phyloP scores from a whole-genome alignment of 169 alveolate species.

The Plasmodium cynomolgi region DNA sequence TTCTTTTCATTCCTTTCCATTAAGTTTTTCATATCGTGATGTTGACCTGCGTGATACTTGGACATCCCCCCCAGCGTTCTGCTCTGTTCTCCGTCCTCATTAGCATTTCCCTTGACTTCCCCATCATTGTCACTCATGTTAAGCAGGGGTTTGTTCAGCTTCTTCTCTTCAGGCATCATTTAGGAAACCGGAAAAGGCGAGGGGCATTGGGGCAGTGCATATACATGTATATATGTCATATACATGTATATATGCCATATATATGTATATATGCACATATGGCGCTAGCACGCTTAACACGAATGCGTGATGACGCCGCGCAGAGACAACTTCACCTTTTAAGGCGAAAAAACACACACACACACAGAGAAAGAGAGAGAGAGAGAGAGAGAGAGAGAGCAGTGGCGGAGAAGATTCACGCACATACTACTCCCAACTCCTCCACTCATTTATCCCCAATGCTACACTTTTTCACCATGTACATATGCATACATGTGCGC shows the following conservation, averaged over 20 bases:
- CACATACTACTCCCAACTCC: neutral
- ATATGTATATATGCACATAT: neutral
- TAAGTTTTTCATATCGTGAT: constrained; percentile 40
- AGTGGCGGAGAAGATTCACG: neutral
- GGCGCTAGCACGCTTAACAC: neutral
- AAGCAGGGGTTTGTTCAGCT: constrained; percentile 41
- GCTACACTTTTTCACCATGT: neutral
- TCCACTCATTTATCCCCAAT: neutral
- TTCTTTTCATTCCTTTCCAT: constrained; percentile 41
- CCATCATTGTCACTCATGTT: constrained; percentile 39
- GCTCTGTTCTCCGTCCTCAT: neutral
- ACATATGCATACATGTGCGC: neutral
- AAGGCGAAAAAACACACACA: neutral
- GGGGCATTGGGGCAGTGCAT: neutral
- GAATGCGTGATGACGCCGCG: neutral
- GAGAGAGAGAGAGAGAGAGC: too few relatives aligned
- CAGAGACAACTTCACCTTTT: neutral
- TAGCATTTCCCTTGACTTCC: constrained; percentile 28
- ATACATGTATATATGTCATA: too few relatives aligned
- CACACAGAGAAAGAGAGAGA: too few relatives aligned
- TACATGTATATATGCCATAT: neutral
- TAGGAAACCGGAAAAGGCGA: neutral
- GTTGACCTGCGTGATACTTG: neutral
- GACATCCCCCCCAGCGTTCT: neutral
- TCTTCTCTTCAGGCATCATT: constrained; percentile 56